Percentiles rank a stretch among this genome's conserved stretches.
phyloP scores from a whole-genome alignment of 495 filamentous ascomycete genomes.

The Trichoderma asperelloides region DNA sequence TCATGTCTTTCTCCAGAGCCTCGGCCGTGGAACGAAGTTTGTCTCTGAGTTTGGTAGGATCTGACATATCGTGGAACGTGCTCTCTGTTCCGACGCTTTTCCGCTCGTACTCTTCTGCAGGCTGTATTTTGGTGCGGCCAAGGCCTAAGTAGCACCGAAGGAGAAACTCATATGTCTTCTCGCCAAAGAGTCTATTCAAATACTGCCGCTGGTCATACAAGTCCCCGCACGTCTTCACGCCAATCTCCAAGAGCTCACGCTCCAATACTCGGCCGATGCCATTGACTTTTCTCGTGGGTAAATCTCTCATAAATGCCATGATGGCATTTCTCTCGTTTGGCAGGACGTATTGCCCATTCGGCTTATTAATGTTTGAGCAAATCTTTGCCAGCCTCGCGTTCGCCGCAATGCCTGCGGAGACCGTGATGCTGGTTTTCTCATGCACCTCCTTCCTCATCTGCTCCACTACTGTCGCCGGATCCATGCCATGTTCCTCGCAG shows the following conservation, averaged over 20 bases:
- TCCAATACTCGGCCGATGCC: constrained; percentile 91
- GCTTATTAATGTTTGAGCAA: constrained; percentile 88
- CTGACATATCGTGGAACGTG: constrained; percentile 77
- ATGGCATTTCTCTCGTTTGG: constrained; percentile 61
- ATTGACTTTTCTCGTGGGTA: constrained; percentile 85
- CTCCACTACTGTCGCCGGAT: constrained; percentile 61
- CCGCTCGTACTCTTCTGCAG: constrained; percentile 80
- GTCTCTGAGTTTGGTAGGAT: constrained; percentile 56
- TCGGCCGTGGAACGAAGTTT: constrained; percentile 74
- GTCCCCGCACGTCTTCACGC: constrained; percentile 83
- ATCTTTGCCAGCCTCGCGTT: constrained; percentile 95
- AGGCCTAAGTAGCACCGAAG: constrained; percentile 78
- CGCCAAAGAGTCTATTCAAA: constrained; percentile 69
- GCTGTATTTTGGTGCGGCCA: constrained; percentile 79
- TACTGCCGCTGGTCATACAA: constrained; percentile 69
- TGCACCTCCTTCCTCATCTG: constrained; percentile 70
- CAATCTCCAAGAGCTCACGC: constrained; percentile 80
- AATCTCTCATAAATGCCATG: constrained; percentile 73
- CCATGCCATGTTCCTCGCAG: constrained; percentile 56
- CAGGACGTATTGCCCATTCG: constrained; percentile 82
- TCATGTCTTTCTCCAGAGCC: constrained; percentile 81
- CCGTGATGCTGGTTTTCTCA: constrained; percentile 71
- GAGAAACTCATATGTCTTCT: constrained; percentile 84
- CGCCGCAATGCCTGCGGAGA: constrained; percentile 89
- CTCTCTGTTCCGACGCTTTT: constrained; percentile 92